Conservation (phyloP, 768 basidiomycete species). For the Hortiboletus campestris region DNA sequence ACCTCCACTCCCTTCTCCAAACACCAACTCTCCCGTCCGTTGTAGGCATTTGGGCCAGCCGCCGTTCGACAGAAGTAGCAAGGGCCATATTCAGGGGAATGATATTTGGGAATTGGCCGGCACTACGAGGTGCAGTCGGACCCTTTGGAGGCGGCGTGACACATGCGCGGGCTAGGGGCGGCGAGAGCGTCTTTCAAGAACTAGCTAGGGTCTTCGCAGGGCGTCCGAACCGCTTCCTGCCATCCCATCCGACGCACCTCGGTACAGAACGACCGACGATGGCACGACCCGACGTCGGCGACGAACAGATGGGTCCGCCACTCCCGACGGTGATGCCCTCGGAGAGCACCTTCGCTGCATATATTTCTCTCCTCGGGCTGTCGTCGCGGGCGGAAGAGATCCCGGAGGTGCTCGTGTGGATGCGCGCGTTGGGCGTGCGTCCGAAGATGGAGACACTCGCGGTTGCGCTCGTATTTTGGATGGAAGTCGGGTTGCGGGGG, state of each 20-base stretch:
- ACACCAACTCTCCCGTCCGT: conserved; percentile 28
- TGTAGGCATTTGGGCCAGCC: conserved; percentile 45
- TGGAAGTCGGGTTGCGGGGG: conserved; percentile 62
- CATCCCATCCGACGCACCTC: not conserved
- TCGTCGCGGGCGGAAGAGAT: conserved; percentile 54
- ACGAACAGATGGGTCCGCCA: conserved; percentile 14
- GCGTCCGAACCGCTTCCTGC: conserved; percentile 13
- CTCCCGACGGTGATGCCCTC: conserved; percentile 44
- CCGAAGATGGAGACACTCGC: conserved; percentile 59
- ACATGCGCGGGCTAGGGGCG: conserved; percentile 11
- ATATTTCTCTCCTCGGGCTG: conserved; percentile 60
- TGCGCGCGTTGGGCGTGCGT: conserved; percentile 53
- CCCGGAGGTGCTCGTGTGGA: conserved; percentile 69
- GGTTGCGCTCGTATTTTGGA: conserved; percentile 66
- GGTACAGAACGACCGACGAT: conserved; percentile 8
- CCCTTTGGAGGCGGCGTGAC: conserved; percentile 35
- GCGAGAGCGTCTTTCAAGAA: conserved; percentile 21
- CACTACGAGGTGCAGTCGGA: conserved; percentile 34
- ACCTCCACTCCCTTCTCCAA: conserved; percentile 14
- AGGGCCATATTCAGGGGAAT: conserved; percentile 53
- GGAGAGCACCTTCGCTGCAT: conserved; percentile 52
- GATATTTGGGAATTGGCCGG: conserved; percentile 57
- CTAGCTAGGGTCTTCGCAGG: conserved; percentile 14
- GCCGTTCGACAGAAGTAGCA: conserved; percentile 47
- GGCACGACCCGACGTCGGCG: not conserved